phyloP scores from a whole-genome alignment of 441 rosid genomes.

The Biscutella auriculata region DNA sequence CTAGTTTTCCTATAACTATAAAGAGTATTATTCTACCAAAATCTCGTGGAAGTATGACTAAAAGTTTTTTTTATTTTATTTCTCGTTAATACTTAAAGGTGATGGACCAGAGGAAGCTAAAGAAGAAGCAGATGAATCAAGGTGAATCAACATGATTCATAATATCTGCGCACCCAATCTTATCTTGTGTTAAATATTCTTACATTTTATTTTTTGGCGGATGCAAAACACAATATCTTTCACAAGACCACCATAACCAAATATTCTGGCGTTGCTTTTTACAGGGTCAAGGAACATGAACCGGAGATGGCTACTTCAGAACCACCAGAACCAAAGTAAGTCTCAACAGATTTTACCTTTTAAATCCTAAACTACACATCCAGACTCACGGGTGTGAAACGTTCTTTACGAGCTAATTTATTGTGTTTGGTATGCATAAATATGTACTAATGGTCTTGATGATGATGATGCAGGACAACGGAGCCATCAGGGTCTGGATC shows the following conservation, averaged over 20 bases:
- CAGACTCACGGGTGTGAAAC: background rate
- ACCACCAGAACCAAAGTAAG: constrained; percentile 36
- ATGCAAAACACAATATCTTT: background rate
- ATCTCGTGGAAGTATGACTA: background rate
- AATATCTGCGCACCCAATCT: background rate
- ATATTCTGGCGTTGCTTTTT: background rate
- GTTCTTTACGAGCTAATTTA: background rate
- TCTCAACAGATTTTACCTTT: background rate
- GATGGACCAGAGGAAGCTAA: constrained; percentile 8
- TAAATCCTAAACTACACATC: background rate
- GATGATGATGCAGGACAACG: constrained; percentile 34
- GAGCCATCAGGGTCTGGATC: constrained; percentile 85
- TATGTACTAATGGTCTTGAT: background rate
- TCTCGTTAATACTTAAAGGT: constrained; percentile 5
- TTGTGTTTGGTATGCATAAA: background rate
- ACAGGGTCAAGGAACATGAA: constrained; percentile 17
- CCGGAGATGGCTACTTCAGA: constrained; percentile 11
- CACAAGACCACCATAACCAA: background rate
- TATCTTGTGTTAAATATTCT: background rate
- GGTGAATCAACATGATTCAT: constrained; percentile 11
- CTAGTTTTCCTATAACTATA: background rate
- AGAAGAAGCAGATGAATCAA: constrained; percentile 16
- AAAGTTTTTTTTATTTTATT: background rate
- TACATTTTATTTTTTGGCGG: background rate
- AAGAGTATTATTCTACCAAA: background rate